Evolutionary conservation across 192 early-diverging fungal species (phyloP).

Genomic region (Coemansia brasiliensis): DNA sequence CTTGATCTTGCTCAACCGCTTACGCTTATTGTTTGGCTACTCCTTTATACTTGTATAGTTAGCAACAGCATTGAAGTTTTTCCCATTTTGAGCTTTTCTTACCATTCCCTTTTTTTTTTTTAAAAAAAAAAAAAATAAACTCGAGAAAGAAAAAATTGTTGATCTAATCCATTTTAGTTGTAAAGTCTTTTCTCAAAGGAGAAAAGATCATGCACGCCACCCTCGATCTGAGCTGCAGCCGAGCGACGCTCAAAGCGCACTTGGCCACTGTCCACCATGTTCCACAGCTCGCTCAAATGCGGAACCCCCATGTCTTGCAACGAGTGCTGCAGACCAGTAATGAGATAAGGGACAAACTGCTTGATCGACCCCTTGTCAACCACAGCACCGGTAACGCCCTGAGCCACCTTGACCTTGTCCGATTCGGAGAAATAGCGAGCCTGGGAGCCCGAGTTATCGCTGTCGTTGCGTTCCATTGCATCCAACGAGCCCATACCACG

Average conservation of each 20-base stretch:
- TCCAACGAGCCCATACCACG: slow-evolving; percentile 99
- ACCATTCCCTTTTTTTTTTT: too few species aligned
- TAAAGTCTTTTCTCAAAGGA: slow-evolving; percentile 80
- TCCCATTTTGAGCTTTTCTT: too few species aligned
- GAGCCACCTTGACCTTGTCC: slow-evolving; percentile 98
- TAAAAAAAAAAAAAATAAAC: background rate
- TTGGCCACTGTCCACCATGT: slow-evolving; percentile 64
- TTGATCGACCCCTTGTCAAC: slow-evolving; percentile 95
- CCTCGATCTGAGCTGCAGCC: slow-evolving; percentile 92
- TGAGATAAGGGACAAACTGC: slow-evolving; percentile 90
- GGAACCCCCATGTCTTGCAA: slow-evolving; percentile 94
- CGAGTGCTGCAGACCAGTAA: slow-evolving; percentile 93
- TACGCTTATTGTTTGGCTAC: slow-evolving; percentile 63
- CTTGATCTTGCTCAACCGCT: slow-evolving; percentile 58
- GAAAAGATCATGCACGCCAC: slow-evolving; percentile 91
- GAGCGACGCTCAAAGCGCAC: slow-evolving; percentile 95
- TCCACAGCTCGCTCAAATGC: slow-evolving; percentile 66
- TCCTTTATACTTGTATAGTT: background rate
- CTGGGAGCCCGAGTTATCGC: slow-evolving; percentile 73
- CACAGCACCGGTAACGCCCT: slow-evolving; percentile 97
- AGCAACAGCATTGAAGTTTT: background rate
- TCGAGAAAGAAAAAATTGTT: background rate
- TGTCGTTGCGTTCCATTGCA: slow-evolving; percentile 77
- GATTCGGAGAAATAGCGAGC: slow-evolving; percentile 95
- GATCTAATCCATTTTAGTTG: too few species aligned